Percentiles rank a stretch among this genome's conserved stretches.
phyloP scores from a whole-genome alignment of 2,329 filamentous ascomycete genomes.

The Diplodia corticola region DNA sequence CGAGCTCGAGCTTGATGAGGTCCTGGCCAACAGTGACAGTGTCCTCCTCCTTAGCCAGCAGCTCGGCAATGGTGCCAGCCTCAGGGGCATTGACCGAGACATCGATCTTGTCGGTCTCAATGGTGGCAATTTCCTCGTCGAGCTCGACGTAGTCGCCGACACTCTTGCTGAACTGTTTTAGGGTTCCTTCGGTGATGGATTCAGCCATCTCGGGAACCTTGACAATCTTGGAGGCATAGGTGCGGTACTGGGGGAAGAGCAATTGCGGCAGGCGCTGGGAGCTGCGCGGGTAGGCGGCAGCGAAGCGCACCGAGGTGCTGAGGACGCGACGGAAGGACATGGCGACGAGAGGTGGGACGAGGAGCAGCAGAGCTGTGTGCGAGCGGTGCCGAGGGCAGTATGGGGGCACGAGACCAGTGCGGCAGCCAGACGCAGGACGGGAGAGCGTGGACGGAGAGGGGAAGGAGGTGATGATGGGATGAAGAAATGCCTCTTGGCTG shows the following conservation, averaged over 20 bases:
- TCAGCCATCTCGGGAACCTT: constrained; percentile 98
- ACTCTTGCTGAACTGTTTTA: constrained; percentile 94
- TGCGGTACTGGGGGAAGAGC: constrained; percentile 36
- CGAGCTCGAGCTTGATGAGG: constrained; percentile 78
- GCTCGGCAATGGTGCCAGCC: constrained; percentile 86
- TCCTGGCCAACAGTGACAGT: constrained; percentile 95
- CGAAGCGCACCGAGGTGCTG: constrained; percentile 24
- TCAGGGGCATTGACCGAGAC: constrained; percentile 93
- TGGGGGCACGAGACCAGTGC: constrained; percentile 1
- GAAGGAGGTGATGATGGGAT: constrained; percentile 21
- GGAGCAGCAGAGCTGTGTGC: background rate
- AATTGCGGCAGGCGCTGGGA: constrained; percentile 33
- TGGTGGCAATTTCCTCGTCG: constrained; percentile 97
- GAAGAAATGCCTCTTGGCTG: constrained; percentile 20
- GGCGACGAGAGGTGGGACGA: constrained; percentile 7
- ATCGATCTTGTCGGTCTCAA: constrained; percentile 99
- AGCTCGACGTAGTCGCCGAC: constrained; percentile 91
- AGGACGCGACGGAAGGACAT: constrained; percentile 22
- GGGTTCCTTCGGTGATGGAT: constrained; percentile 94
- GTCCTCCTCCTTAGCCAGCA: constrained; percentile 89
- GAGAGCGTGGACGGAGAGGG: constrained; percentile 4
- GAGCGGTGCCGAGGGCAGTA: background rate
- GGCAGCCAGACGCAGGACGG: constrained; percentile 1
- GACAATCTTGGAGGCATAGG: constrained; percentile 70
- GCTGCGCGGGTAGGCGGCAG: constrained; percentile 28